Base-by-base conservation (phyloP, 2,329 filamentous ascomycete species). In the Fusarium oxysporum region DNA sequence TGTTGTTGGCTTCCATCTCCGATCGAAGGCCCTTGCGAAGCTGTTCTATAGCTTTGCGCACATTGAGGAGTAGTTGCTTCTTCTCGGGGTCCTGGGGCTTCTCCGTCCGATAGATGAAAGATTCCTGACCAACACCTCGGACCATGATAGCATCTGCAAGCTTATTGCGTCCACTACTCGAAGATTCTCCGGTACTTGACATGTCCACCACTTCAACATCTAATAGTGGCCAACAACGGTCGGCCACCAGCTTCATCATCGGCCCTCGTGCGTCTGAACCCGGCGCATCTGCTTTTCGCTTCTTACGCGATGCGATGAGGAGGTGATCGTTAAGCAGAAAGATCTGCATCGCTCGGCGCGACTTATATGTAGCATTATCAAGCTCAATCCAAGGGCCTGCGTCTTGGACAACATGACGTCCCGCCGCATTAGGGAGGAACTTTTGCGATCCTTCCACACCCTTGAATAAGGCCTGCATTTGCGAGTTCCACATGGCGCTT, bases 361-460 rank as follows among this genome's bases (percentile, higher is more conserved):
- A 94, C 82, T 97, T 98, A 91, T 97, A 98, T 0, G 96, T 99
- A 16, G 96, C 96, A 72, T 96, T 97, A 82, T 99, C 97, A 69
- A 99, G 86, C 83, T 99, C 96, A 66, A 98, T 93, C 96, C 96
- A 99, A 53, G 92, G 90, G 3, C 94, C 93, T 8, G 95, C 97
- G 81, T 98, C 96, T 81, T 97, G 92, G 5, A 98, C 90, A 50
- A 99, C 95, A 80, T 98, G 97, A 43, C 96, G 92, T n/a, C 95
- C 96, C 25, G 93, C 91, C 25, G 95, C 89, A 61, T 95, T 96
- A 19, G 96, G 96, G 16, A 99, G 85, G 78, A 97, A 99, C 81
- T 98, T 98, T 79, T 99, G 96, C 14, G 95, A 97, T 3, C 96
- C 96, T 81, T 98, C 96, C n/a, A 99, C 94, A 47, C 93, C 93